phyloP scores from a whole-genome alignment of 768 basidiomycete species.

The Lentinula raphanica region DNA sequence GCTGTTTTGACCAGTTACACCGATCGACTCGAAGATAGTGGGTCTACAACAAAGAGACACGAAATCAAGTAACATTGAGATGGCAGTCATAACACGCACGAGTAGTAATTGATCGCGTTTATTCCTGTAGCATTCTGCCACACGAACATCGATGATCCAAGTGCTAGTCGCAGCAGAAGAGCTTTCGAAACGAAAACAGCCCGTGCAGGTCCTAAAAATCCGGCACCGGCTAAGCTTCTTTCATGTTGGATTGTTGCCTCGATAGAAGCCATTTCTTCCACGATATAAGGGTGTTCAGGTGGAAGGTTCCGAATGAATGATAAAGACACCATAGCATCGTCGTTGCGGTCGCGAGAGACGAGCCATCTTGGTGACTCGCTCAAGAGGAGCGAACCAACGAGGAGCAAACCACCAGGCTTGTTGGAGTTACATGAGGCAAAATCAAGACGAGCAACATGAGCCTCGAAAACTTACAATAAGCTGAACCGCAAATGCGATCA shows the following conservation, averaged over 20 bases:
- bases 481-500: constrained; percentile 34
- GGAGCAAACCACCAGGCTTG: constrained; percentile 26
- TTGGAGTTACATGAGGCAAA: background rate
- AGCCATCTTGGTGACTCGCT: constrained; percentile 34
- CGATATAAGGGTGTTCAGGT: constrained; percentile 9
- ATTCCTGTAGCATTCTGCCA: constrained; percentile 46
- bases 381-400: constrained; percentile 27
- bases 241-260: constrained; percentile 20
- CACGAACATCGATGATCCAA: constrained; percentile 34
- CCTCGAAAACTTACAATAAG: constrained; percentile 25
- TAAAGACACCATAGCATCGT: constrained; percentile 25
- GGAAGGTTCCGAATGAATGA: constrained; percentile 26
- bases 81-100: constrained; percentile 14
- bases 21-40: constrained; percentile 43
- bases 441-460: background rate
- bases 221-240: constrained; percentile 27
- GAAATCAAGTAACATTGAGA: background rate
- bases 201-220: constrained; percentile 27
- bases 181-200: constrained; percentile 24
- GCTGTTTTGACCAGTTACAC: constrained; percentile 31
- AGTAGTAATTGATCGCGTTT: constrained; percentile 41
- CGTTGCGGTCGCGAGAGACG: constrained; percentile 28
- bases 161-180: constrained; percentile 28
- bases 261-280: constrained; percentile 28
- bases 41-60: constrained; percentile 21